Percentiles rank a stretch among this genome's conserved stretches.
Evolutionary conservation across 2,329 filamentous ascomycete species (phyloP).

Genomic region (Apiospora sp.): DNA sequence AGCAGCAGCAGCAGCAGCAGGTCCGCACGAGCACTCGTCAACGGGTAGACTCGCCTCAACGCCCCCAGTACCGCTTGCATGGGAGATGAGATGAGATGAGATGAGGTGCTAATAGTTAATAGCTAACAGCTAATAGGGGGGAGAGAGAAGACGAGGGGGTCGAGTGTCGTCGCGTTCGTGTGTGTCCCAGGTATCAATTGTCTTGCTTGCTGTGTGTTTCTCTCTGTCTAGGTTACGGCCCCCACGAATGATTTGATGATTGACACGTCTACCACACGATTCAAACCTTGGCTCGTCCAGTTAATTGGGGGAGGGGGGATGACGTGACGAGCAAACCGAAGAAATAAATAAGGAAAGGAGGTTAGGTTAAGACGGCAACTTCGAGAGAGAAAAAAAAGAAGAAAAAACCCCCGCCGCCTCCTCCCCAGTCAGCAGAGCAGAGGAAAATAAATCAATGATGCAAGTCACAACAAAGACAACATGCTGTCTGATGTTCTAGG

Average conservation of each 20-base stretch:
- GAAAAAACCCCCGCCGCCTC: neutral
- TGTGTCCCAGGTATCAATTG: neutral
- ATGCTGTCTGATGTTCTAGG: slow-evolving; percentile 11
- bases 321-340: neutral
- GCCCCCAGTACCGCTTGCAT: neutral
- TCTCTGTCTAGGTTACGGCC: slow-evolving; percentile 6
- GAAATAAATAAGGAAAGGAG: neutral
- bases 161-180: neutral
- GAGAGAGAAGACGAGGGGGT: neutral
- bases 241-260: slow-evolving; percentile 11
- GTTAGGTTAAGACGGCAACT: neutral
- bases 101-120: neutral
- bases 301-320: neutral
- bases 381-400: neutral
- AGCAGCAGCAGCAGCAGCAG: neutral
- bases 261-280: slow-evolving; percentile 18
- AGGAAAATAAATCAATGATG: neutral
- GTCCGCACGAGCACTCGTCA: slow-evolving; percentile 7
- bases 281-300: slow-evolving; percentile 3
- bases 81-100: neutral
- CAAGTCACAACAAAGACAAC: slow-evolving; percentile 7
- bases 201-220: neutral
- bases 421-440: neutral
- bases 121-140: neutral
- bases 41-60: neutral